These are phyloP conservation scores for Tylopilus sp. DNA, from an alignment of 768 basidiomycete genomes.

Conservation along the genomic window DNA sequence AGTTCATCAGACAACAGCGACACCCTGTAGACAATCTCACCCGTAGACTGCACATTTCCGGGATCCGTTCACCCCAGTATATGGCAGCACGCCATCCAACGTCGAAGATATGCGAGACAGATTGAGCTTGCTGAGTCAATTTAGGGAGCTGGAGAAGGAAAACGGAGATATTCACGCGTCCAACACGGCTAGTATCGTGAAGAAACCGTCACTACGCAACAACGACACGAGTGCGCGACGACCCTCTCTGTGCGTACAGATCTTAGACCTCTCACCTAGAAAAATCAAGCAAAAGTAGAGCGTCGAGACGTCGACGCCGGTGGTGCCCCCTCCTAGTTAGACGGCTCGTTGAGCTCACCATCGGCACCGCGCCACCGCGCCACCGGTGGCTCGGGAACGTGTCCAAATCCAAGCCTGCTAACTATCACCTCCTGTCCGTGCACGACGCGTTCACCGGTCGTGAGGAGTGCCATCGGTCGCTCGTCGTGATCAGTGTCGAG, in stretches of 20 bases:
- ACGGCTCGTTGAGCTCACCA: no score
- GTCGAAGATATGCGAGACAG: conserved; percentile 1
- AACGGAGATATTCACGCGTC: conserved; percentile 24
- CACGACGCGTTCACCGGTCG: conserved; percentile 62
- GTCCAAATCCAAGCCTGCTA: conserved; percentile 78
- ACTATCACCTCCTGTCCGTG: conserved; percentile 54
- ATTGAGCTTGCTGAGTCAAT: conserved; percentile 4
- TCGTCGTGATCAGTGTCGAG: conserved; percentile 67
- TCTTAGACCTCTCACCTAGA: conserved; percentile 45
- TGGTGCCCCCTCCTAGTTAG: no score
- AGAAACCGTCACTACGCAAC: conserved; percentile 46
- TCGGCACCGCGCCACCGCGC: no score
- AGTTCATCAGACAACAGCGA: conserved; percentile 19
- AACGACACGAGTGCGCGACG: conserved; percentile 12
- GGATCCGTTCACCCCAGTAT: conserved; percentile 35
- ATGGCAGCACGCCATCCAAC: conserved; percentile 10
- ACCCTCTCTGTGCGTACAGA: conserved; percentile 41
- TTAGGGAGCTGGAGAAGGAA: conserved; percentile 53
- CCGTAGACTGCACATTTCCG: conserved; percentile 15
- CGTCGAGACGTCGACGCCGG: conserved; percentile 40
- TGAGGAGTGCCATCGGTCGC: conserved; percentile 67
- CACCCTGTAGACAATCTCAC: conserved; percentile 6
- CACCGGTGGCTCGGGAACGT: conserved; percentile 85
- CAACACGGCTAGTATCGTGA: conserved; percentile 23
- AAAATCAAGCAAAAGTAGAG: no score